phyloP scores from a whole-genome alignment of 495 filamentous ascomycete genomes.

The Neurospora pannonica region DNA sequence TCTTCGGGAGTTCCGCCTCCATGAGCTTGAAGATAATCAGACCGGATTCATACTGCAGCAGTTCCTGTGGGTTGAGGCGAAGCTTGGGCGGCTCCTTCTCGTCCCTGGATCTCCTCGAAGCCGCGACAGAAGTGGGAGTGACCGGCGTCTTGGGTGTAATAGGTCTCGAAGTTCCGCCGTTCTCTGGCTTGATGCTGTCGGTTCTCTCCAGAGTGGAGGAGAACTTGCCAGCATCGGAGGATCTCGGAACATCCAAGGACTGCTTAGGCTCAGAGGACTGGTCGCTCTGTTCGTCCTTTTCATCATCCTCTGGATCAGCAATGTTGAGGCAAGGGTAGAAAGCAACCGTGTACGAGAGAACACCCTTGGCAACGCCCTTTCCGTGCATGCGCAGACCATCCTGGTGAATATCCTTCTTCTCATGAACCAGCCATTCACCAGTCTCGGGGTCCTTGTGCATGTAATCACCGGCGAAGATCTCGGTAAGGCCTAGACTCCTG shows the following conservation, averaged over 20 bases:
- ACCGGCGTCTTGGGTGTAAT: slow-evolving; percentile 28
- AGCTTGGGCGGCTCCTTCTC: slow-evolving; percentile 62
- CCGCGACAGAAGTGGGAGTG: slow-evolving; percentile 19
- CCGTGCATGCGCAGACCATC: slow-evolving; percentile 57
- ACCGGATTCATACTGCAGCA: slow-evolving; percentile 78
- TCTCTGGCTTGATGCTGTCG: slow-evolving; percentile 14
- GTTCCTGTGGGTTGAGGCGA: slow-evolving; percentile 64
- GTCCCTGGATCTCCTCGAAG: slow-evolving; percentile 47
- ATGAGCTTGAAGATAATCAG: slow-evolving; percentile 91
- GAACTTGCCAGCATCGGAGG: slow-evolving; percentile 30
- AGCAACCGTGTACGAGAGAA: slow-evolving; percentile 70
- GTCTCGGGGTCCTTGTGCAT: slow-evolving; percentile 58
- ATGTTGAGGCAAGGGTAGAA: slow-evolving; percentile 88
- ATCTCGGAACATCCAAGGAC: slow-evolving; percentile 27
- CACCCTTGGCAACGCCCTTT: slow-evolving; percentile 64
- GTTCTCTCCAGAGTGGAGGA: slow-evolving; percentile 23
- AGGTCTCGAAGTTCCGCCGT: slow-evolving; percentile 10
- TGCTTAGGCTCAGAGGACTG: slow-evolving; percentile 19
- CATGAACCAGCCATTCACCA: slow-evolving; percentile 75
- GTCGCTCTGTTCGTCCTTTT: slow-evolving; percentile 39
- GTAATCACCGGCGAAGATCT: slow-evolving; percentile 70
- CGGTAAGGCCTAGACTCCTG: slow-evolving; percentile 68
- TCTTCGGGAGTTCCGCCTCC: slow-evolving; percentile 70
- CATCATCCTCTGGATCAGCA: slow-evolving; percentile 88
- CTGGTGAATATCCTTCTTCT: slow-evolving; percentile 53